Evolutionary conservation across 768 basidiomycete genomes (phyloP).

Genomic region (Nidularia sp.): DNA sequence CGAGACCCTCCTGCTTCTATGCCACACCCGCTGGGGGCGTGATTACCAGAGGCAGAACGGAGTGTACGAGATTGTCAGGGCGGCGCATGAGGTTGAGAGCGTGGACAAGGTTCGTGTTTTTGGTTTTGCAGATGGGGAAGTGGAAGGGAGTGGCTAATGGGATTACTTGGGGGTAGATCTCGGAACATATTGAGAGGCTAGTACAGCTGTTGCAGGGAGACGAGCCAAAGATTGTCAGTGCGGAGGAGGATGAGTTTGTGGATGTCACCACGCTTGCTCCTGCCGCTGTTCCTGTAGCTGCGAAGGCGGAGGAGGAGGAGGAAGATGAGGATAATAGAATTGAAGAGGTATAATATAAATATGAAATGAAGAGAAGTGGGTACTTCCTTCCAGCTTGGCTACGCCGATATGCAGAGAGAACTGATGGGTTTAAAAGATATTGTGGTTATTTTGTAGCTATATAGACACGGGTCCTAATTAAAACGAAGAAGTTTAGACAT

Average conservation of each 20-base stretch:
- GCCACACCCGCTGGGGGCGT: conserved; percentile 86
- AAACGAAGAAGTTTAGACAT: too few species aligned
- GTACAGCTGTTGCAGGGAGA: conserved; percentile 83
- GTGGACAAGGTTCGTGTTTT: conserved; percentile 62
- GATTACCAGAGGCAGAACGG: conserved; percentile 77
- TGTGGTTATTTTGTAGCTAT: too few species aligned
- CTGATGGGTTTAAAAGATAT: too few species aligned
- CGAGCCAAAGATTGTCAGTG: conserved; percentile 50
- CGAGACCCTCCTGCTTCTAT: conserved; percentile 87
- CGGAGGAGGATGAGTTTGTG: conserved; percentile 25
- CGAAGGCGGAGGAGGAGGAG: conserved; percentile 19
- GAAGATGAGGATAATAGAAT: conserved; percentile 73
- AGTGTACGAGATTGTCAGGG: conserved; percentile 82
- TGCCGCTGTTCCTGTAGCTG: background rate
- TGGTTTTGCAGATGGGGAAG: background rate
- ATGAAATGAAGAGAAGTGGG: conserved; percentile 19
- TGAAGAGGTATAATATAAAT: conserved; percentile 62
- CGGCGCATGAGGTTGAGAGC: conserved; percentile 71
- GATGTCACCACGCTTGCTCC: background rate
- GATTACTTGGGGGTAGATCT: conserved; percentile 45
- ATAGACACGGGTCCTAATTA: too few species aligned
- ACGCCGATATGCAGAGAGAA: too few species aligned
- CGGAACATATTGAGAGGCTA: conserved; percentile 83
- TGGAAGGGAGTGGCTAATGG: background rate
- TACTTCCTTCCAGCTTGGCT: too few species aligned